Percentiles rank a stretch among this genome's conserved stretches.
Conservation (phyloP, 768 basidiomycete genomes). For the Cyathus striatus region DNA sequence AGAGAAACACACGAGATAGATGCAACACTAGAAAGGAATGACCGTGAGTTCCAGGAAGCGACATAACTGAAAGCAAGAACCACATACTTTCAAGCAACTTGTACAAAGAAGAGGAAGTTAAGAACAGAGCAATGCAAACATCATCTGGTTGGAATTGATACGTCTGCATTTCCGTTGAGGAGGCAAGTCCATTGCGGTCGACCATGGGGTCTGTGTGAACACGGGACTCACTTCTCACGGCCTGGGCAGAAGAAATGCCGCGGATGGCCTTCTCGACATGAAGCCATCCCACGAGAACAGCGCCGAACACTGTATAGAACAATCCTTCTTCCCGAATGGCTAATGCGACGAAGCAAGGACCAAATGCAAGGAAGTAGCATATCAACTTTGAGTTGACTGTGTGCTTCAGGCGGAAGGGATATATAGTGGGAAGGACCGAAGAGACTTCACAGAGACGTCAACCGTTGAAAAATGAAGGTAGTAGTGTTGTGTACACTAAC, state of each 20-base stretch:
- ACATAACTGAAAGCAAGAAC: background rate
- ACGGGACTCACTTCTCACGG: too few species aligned
- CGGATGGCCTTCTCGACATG: slow-evolving; percentile 45
- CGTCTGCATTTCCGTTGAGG: too few species aligned
- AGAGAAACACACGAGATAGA: slow-evolving; percentile 63
- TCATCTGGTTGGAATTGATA: slow-evolving; percentile 57
- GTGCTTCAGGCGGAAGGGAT: slow-evolving; percentile 31
- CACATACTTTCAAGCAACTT: slow-evolving; percentile 79
- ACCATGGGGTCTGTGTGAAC: background rate
- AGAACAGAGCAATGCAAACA: slow-evolving; percentile 68
- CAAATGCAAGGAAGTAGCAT: slow-evolving; percentile 65
- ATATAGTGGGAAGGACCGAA: too few species aligned
- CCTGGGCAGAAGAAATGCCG: too few species aligned
- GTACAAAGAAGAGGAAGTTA: slow-evolving; percentile 86
- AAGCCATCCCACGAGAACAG: slow-evolving; percentile 63
- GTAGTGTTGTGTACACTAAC: too few species aligned
- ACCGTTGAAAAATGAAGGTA: too few species aligned
- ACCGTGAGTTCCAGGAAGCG: background rate
- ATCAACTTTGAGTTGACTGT: slow-evolving; percentile 47
- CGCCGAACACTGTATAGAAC: slow-evolving; percentile 69
- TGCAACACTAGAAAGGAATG: slow-evolving; percentile 50
- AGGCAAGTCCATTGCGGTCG: slow-evolving; percentile 1
- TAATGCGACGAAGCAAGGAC: slow-evolving; percentile 71
- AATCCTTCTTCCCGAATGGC: slow-evolving; percentile 81
- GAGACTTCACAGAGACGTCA: too few species aligned